These are phyloP conservation scores for Endotrypanum monterogeii DNA, from an alignment of 208 protist genomes.

Conservation along the genomic window DNA sequence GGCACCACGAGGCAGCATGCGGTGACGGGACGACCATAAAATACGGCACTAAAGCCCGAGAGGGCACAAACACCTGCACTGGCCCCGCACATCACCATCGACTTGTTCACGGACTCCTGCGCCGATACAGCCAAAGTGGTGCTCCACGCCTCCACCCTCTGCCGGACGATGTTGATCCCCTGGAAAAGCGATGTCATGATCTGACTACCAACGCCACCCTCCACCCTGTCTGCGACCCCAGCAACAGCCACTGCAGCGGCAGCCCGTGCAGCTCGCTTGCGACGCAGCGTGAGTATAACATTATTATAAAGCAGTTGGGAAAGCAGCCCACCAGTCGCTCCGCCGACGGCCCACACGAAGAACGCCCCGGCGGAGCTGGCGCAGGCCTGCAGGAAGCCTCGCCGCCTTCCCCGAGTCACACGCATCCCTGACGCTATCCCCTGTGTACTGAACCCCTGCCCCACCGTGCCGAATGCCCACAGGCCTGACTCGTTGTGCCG, in stretches of 20 bases:
- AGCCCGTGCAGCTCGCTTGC: conserved; percentile 6
- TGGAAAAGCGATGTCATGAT: background rate
- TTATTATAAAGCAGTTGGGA: conserved; percentile 65
- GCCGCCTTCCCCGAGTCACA: conserved; percentile 7
- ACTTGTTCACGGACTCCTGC: conserved; percentile 37
- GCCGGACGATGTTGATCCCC: background rate
- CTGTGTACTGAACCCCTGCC: conserved; percentile 1
- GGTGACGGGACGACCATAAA: conserved; percentile 38
- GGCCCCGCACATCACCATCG: conserved; percentile 61
- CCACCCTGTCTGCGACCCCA: background rate
- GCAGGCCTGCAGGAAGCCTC: conserved; percentile 7
- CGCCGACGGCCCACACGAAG: conserved; percentile 49
- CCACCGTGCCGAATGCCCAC: background rate
- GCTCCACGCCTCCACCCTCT: conserved; percentile 21
- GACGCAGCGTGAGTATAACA: conserved; percentile 25
- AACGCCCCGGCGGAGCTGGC: conserved; percentile 42
- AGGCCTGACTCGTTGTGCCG: background rate
- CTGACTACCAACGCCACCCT: background rate
- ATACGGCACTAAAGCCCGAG: conserved; percentile 57
- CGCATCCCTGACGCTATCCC: conserved; percentile 12
- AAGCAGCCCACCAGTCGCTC: conserved; percentile 55
- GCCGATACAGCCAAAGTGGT: conserved; percentile 24
- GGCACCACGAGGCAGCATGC: conserved; percentile 38
- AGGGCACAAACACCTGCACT: conserved; percentile 60
- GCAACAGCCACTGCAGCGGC: conserved; percentile 6